Evolutionary conservation across 345 rosid genomes (phyloP).

Genomic region (Acer yangbiense): DNA sequence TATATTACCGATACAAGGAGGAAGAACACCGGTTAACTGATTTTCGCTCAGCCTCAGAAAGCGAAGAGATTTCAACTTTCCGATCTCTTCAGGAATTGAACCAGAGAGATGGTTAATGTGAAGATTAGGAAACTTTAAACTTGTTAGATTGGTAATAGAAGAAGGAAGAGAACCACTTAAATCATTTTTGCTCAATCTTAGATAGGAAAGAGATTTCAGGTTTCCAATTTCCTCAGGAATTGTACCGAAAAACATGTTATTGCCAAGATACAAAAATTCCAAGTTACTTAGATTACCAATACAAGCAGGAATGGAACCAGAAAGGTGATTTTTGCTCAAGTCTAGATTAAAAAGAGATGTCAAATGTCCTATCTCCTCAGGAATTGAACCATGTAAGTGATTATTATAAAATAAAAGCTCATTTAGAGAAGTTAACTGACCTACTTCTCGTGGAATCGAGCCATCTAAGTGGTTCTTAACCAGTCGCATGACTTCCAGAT

Average conservation of each 20-base stretch:
- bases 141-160: neutral
- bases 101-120: neutral
- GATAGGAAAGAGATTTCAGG: too few relatives aligned
- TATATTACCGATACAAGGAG: constrained; percentile 18
- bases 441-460: constrained; percentile 13
- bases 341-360: neutral
- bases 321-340: neutral
- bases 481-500: constrained; percentile 21
- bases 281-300: constrained; percentile 14
- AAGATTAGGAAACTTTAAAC: fast-evolving
- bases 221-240: too few relatives aligned
- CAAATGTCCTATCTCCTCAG: constrained; percentile 14
- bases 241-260: constrained; percentile 8
- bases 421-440: neutral
- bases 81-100: constrained; percentile 15
- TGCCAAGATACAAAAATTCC: neutral
- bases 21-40: neutral
- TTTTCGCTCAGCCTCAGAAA: neutral
- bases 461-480: constrained; percentile 19
- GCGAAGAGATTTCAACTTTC: neutral
- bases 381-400: constrained; percentile 26
- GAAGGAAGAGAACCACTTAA: neutral
- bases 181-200: too few relatives aligned
- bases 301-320: constrained; percentile 1
- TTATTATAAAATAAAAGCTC: constrained; percentile 17